Evolutionary conservation across 2,329 filamentous ascomycete species (phyloP), one percentile per base, ranked within the genome.

Genomic region (Nakataea oryzae): DNA sequence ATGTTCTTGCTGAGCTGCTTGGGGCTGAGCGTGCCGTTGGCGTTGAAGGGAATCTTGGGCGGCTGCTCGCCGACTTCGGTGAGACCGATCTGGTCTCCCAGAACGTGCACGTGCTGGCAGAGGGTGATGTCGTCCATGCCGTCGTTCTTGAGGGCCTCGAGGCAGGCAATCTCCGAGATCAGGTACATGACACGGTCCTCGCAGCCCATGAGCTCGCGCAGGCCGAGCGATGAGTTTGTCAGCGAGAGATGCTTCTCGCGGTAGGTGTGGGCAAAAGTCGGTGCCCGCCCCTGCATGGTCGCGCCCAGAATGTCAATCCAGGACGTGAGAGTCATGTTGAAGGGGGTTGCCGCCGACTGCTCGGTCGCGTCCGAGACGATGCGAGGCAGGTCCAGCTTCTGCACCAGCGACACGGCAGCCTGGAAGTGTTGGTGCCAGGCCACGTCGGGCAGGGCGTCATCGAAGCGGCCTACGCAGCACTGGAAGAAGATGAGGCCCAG

Each of bases 241-340:
- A 76, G 73, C 12, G 90, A 89, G 60, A 96, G 84, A 74, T 96
- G 91, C 81, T 97, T 96, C 74, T 95, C 88, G 59, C 95, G 88
- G 77, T 97, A 99, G n/a, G 89, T 91, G 77, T 97, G 90, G 5
- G 95, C 92, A 71, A 97, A 97, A 11, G 85, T 84, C 9, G 95
- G 95, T 12, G 91, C 89, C 62, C 86, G 85, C 41, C 93, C 93
- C 65, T 90, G 84, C 87, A 99, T 96, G 12, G 93, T 96, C 2
- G 93, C 88, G 65, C 95, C 95, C 41, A 97, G 85, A 67, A 99
- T 97, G 75, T 99, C 95, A 70, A 97, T 96, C 95, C 95, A 97
- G 12, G 92, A 82, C 7, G 91, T 89, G 65, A 96, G 79, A 1
- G 91, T 93, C 92, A 97, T 97, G 82, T 93, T 96, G 84, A 97